A percentile compares a stretch with the other conserved stretches of the same genome.
phyloP scores from a whole-genome alignment of 148 eudicot genomes.

The Diospyros lotus region DNA sequence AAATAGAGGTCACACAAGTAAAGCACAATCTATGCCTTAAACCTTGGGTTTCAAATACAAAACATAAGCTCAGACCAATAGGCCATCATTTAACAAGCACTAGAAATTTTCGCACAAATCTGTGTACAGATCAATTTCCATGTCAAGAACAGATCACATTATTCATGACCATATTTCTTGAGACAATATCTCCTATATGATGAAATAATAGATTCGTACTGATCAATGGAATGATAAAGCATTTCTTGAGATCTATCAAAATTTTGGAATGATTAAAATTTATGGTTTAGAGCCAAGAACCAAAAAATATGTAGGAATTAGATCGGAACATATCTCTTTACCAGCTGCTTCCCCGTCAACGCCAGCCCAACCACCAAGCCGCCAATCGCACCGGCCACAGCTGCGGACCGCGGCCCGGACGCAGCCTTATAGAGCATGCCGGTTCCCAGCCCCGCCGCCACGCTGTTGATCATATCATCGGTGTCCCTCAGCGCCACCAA shows the following conservation, averaged over 20 bases:
- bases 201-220: neutral
- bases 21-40: no score
- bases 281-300: neutral
- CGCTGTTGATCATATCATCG: slow-evolving; percentile 62
- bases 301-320: slow-evolving; percentile 11
- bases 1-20: no score
- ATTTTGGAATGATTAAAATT: neutral
- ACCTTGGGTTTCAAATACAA: no score
- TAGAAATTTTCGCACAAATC: no score
- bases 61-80: no score
- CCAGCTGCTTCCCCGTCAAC: slow-evolving; percentile 54
- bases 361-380: slow-evolving; percentile 55
- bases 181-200: neutral
- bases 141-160: neutral
- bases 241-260: neutral
- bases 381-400: slow-evolving; percentile 76
- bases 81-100: no score
- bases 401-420: slow-evolving; percentile 62
- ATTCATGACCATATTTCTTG: neutral
- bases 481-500: slow-evolving; percentile 49
- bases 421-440: slow-evolving; percentile 75
- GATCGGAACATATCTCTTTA: slow-evolving; percentile 61
- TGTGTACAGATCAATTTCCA: neutral
- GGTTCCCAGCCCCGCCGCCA: slow-evolving; percentile 75
- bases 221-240: neutral